A percentile compares a stretch with the other conserved stretches of the same genome.
These are phyloP conservation scores for Rutstroemia sp. DNA, from an alignment of 2,329 filamentous ascomycete species.

Conservation along the genomic window DNA sequence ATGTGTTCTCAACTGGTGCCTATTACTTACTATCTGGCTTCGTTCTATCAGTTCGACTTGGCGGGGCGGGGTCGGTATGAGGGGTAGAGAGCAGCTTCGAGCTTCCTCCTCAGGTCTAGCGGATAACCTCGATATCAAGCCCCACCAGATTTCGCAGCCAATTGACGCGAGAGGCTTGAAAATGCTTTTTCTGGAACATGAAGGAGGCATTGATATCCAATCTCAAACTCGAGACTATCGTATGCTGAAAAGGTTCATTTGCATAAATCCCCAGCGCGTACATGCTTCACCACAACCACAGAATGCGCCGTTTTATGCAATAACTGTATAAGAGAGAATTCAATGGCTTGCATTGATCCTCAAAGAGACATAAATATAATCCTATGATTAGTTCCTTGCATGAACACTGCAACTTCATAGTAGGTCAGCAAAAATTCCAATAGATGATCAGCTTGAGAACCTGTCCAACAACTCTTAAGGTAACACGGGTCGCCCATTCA, in stretches of 20 bases:
- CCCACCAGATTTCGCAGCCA: not conserved
- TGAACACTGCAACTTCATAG: too few relatives aligned
- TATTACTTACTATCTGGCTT: not conserved
- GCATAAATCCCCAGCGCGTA: slow-evolving; percentile 1
- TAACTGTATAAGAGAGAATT: too few relatives aligned
- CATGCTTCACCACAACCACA: not conserved
- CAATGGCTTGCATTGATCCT: too few relatives aligned
- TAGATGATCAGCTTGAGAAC: too few relatives aligned
- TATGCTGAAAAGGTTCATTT: not conserved
- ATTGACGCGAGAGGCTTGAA: not conserved
- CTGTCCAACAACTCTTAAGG: too few relatives aligned
- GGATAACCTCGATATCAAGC: not conserved
- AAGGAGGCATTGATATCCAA: slow-evolving; percentile 1
- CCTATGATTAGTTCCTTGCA: too few relatives aligned
- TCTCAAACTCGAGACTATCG: slow-evolving; percentile 6
- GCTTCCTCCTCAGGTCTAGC: slow-evolving; percentile 8
- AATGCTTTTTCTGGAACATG: not conserved
- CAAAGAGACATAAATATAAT: too few relatives aligned
- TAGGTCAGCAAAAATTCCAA: too few relatives aligned
- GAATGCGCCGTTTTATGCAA: too few relatives aligned
- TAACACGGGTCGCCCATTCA: too few relatives aligned
- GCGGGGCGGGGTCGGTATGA: not conserved
- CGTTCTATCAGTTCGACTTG: not conserved
- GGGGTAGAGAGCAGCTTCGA: slow-evolving; percentile 1
- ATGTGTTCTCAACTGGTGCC: not conserved